Percentiles rank a stretch among this genome's conserved stretches.
Conservation (phyloP, 2,329 filamentous ascomycete species). For the Escovopsis sp. region DNA sequence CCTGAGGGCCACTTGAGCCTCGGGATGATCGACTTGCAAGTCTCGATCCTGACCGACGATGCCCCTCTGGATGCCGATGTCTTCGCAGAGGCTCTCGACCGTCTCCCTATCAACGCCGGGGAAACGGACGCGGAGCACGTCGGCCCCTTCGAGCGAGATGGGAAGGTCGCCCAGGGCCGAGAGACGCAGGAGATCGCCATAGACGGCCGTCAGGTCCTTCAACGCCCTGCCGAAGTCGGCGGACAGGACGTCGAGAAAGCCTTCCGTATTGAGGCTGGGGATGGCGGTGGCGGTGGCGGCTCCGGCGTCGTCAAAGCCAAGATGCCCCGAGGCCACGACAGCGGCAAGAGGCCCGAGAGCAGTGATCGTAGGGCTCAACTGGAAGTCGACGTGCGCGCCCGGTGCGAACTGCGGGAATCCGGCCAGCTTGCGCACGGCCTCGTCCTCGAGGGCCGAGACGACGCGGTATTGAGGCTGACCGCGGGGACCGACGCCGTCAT, state of each 20-base stretch:
- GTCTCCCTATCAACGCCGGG: constrained; percentile 77
- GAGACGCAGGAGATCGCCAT: constrained; percentile 69
- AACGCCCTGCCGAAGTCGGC: constrained; percentile 78
- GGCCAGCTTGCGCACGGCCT: constrained; percentile 53
- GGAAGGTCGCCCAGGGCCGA: constrained; percentile 71
- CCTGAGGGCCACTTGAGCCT: constrained; percentile 58
- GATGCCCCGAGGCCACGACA: constrained; percentile 24
- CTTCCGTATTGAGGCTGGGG: constrained; percentile 62
- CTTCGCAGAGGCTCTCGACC: constrained; percentile 70
- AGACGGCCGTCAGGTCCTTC: constrained; percentile 64
- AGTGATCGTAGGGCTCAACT: constrained; percentile 76
- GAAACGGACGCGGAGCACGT: constrained; percentile 67
- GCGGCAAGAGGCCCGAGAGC: constrained; percentile 60
- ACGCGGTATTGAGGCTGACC: constrained; percentile 69
- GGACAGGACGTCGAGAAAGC: constrained; percentile 71
- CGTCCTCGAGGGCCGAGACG: constrained; percentile 60
- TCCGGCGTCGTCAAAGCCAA: constrained; percentile 17
- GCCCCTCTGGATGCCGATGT: constrained; percentile 72
- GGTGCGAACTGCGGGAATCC: constrained; percentile 40
- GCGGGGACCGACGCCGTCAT: constrained; percentile 58
- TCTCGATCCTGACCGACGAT: constrained; percentile 61
- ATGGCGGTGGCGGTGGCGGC: constrained; percentile 22
- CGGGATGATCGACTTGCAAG: constrained; percentile 48
- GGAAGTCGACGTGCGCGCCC: constrained; percentile 80
- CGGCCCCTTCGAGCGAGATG: constrained; percentile 53